Conservation (phyloP, 148 eudicot species). For the Mesembryanthemum crystallinum region DNA sequence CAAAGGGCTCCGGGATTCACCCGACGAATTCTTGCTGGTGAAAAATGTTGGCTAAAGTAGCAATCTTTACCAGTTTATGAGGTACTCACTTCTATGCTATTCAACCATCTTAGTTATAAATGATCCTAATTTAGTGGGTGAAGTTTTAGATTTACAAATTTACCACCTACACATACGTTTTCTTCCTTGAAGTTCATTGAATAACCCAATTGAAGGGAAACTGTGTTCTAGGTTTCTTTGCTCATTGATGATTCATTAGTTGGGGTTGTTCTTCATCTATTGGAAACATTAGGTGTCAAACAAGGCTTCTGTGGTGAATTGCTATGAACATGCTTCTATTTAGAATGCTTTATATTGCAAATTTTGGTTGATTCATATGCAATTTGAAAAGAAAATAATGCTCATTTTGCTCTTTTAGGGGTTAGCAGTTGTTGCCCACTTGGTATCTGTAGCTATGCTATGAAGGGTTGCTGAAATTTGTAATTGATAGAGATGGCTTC, state of each 20-base stretch:
- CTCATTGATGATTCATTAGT: not conserved
- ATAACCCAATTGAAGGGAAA: not conserved
- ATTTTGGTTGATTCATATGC: not conserved
- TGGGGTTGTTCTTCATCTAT: not conserved
- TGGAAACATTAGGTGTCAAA: not conserved
- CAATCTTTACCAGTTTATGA: not conserved
- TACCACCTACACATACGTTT: not conserved
- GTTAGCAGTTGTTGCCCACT: not conserved
- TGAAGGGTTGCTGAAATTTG: conserved; percentile 6
- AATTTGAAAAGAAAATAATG: not conserved
- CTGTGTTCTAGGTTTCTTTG: not conserved
- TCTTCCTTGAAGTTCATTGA: too few relatives aligned
- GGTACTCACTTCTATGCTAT: not conserved
- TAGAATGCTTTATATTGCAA: not conserved
- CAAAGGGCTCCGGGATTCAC: too few relatives aligned
- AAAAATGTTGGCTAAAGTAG: not conserved
- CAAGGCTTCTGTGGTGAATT: not conserved
- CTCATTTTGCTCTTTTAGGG: not conserved
- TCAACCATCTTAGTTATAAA: not conserved
- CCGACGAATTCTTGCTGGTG: too few relatives aligned
- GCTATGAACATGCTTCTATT: not conserved
- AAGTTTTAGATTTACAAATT: not conserved
- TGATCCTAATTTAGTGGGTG: not conserved
- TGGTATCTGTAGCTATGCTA: not conserved
- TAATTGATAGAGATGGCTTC: conserved; percentile 13